Evolutionary conservation across 1,284 basidiomycete genomes (phyloP), one percentile per base, ranked within the genome.

Genomic region (Cryptococcus sp.): DNA sequence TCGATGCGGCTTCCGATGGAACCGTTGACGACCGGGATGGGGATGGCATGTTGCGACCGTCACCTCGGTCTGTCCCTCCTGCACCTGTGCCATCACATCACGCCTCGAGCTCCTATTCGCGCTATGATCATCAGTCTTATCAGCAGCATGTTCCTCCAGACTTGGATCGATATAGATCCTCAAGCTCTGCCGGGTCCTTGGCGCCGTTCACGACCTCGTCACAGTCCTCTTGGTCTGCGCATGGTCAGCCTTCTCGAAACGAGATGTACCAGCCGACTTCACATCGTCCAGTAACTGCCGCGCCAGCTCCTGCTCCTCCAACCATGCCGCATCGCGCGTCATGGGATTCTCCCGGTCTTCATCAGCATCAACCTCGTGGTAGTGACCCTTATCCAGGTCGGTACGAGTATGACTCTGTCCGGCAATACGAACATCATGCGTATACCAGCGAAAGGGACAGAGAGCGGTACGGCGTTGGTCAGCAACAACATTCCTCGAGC

Each of bases 1-100:
- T 60, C 15, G 72, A 72, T 46, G 67, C 69, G 15, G 70, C 65
- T 1, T 75, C 73, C 0, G 74, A 76, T 52, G 73, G 68, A 13
- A 76, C 74, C 3, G 68, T 75, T 1, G 72, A 74, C 29, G 74
- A 76, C 50, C 56, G 66, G 26, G 71, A 73, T 39, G 60, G 65
- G 16, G 71, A 70, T 26, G 59, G 52, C 11, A 47, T 58, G 48
- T 44, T 52, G 13, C 50, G 66, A 52, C 66, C 66, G 17, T 65
- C 63, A 16, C 66, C 67, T 4, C 38, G 64, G 29, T 52, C 57
- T 5, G 38, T 43, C 8, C 54, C 61, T 7, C 61, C 67, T 44
- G 29, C 41, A 5, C 47, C 54, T 13, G 45, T 23, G 26, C 52
- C 45, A 22, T 37, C 52, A 19, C 25, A 26, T 6, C 29, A 34